Evolutionary conservation across 331 rosid species (phyloP).

Genomic region (Pyracantha coccinea): DNA sequence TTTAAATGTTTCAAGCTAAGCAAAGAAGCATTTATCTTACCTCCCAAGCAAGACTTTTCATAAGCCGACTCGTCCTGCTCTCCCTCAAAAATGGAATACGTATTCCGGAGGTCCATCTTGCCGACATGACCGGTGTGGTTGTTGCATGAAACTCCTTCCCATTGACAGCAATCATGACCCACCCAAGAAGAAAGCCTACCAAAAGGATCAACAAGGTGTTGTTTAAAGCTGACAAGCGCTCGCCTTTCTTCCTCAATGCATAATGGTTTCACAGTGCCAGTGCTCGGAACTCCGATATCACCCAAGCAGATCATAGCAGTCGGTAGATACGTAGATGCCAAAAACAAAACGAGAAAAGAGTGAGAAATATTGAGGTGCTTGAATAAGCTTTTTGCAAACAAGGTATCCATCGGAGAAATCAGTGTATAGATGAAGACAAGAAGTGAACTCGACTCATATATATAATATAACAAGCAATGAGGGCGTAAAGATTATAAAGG

Average conservation of each 20-base stretch:
- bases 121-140: neutral
- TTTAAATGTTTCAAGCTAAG: neutral
- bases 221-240: neutral
- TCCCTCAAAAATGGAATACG: too few species aligned
- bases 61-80: neutral
- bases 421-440: too few species aligned
- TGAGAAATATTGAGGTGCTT: too few species aligned
- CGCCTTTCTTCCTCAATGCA: neutral
- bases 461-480: too few species aligned
- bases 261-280: neutral
- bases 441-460: too few species aligned
- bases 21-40: slow-evolving; percentile 7
- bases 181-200: neutral
- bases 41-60: neutral
- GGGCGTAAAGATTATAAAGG: too few species aligned
- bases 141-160: neutral
- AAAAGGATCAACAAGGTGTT: neutral
- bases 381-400: too few species aligned
- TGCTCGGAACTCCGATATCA: too few species aligned
- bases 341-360: too few species aligned
- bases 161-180: neutral
- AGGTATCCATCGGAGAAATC: too few species aligned
- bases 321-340: too few species aligned
- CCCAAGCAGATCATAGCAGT: too few species aligned
- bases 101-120: neutral